These are phyloP conservation scores for Withania somnifera DNA, from an alignment of 305 asterid species.

Conservation along the genomic window DNA sequence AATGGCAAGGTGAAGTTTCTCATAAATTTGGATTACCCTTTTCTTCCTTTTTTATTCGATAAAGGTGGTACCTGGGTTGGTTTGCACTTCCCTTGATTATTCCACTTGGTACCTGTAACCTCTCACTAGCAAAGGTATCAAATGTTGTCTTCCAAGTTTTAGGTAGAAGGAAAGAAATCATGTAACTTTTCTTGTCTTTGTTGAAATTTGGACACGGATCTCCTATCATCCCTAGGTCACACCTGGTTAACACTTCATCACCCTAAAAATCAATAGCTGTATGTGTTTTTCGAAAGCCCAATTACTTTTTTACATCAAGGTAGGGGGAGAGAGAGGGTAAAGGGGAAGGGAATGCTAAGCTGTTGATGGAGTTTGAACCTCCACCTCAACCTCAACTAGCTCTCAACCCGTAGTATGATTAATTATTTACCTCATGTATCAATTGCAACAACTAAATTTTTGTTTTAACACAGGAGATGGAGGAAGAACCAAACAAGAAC, in stretches of 20 bases:
- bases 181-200: not conserved
- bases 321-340: too few relatives aligned
- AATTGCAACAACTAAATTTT: not conserved
- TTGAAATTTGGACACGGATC: not conserved
- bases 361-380: not conserved
- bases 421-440: not conserved
- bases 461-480: slow-evolving; percentile 31
- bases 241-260: not conserved
- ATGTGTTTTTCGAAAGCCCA: not conserved
- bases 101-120: not conserved
- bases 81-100: not conserved
- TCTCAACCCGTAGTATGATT: not conserved
- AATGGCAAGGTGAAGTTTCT: slow-evolving; percentile 32
- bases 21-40: not conserved
- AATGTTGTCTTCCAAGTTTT: not conserved
- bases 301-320: not conserved
- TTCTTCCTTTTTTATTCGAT: not conserved
- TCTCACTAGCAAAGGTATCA: not conserved
- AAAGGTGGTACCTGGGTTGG: not conserved
- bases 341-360: not conserved
- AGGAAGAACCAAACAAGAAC: slow-evolving; percentile 70
- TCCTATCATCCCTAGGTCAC: too few relatives aligned
- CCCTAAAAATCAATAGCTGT: not conserved
- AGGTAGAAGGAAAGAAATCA: not conserved
- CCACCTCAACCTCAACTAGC: not conserved